Evolutionary conservation across 257 asterid genomes (phyloP), one percentile per base, ranked within the genome.

Genomic region (Henckelia pumila): DNA sequence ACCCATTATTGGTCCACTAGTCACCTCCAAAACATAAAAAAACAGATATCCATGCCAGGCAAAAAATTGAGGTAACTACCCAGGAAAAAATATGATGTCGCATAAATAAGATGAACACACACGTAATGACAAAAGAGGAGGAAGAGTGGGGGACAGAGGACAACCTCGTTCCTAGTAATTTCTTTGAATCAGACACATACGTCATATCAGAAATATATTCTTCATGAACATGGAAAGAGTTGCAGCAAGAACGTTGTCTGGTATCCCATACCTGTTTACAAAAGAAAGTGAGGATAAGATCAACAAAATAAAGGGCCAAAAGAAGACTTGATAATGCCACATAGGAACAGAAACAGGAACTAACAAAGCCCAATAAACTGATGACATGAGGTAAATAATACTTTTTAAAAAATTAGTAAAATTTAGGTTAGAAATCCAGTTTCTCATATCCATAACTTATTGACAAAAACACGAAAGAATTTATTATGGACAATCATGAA

Each of bases 191-290:
- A 29, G 95, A 61, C 10, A 95, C 86, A 80, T 82, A 86, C 32
- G 92, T 88, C 78, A 93, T 84, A 73, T 93, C 96, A 68, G 99
- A 86, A 74, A 93, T 87, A 79, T 85, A 86, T 25, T 90, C 99
- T 71, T 88, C 89, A 61, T 93, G 99, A 56, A 77, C 86, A 64
- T 74, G 62, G 75, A 81, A 88, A 71, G 97, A 21, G 82, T 72
- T 81, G 79, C 86, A 82, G 82, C 97, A 93, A 69, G 95, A 81
- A 40, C 89, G 87, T 74, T 93, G 96, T 13, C 99, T 76, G 70
- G 95, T 90, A 78, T 90, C 95, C 97, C 97, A 93, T 16, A 90
- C 86, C 97, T 92, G 79, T 66, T 66, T 26, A 71, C 7, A 37
- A n/a, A 67, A 35, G 19, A 75, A 67, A 56, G 59, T 33, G 24